These are phyloP conservation scores for Otatea glauca DNA, from an alignment of 176 grass and related monocot species.

Conservation along the genomic window DNA sequence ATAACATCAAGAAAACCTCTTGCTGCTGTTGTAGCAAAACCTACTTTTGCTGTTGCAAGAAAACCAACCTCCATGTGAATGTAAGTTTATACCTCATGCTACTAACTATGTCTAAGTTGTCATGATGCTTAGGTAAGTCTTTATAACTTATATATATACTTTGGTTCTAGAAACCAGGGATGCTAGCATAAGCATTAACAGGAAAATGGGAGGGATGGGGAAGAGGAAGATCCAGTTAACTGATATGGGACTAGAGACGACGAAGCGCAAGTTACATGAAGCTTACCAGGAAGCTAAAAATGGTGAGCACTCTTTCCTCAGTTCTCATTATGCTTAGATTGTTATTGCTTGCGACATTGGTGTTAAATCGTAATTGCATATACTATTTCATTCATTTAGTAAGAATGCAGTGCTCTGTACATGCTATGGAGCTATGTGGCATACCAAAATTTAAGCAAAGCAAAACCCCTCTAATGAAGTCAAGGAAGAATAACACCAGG, in stretches of 20 bases:
- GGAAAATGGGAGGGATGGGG: not conserved
- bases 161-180: slow-evolving; percentile 31
- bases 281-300: slow-evolving; percentile 52
- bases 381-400: slow-evolving; percentile 29
- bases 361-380: not conserved
- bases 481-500: not conserved
- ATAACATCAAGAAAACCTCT: too few relatives aligned
- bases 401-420: slow-evolving; percentile 55
- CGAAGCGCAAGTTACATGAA: slow-evolving; percentile 59
- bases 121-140: not conserved
- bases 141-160: slow-evolving; percentile 14
- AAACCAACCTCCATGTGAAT: slow-evolving; percentile 25
- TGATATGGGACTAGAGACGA: slow-evolving; percentile 41
- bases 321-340: not conserved
- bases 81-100: slow-evolving; percentile 45
- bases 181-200: slow-evolving; percentile 19
- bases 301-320: slow-evolving; percentile 20
- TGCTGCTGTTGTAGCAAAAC: too few relatives aligned
- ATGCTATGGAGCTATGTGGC: slow-evolving; percentile 38
- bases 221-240: slow-evolving; percentile 19
- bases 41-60: slow-evolving; percentile 24
- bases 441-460: slow-evolving; percentile 44
- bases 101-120: not conserved
- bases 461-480: not conserved
- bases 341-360: not conserved